Evolutionary conservation across 108 stramenopile species (phyloP).

Genomic region (Skeletonema menzelii): DNA sequence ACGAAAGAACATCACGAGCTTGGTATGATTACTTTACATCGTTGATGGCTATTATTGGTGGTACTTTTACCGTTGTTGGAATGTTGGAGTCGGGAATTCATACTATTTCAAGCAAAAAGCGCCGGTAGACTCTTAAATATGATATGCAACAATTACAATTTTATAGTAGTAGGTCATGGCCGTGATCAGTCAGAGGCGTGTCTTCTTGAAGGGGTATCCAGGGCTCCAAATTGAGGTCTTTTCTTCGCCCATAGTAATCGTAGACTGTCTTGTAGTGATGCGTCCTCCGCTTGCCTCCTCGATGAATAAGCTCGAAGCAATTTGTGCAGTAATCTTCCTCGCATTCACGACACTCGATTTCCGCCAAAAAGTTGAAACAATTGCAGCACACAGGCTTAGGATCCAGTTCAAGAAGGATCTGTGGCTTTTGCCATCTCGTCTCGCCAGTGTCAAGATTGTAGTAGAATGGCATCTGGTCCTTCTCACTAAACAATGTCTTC

Average conservation of each 20-base stretch:
- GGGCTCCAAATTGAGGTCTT: constrained; percentile 21
- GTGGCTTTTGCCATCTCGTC: constrained; percentile 82
- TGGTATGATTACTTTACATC: constrained; percentile 98
- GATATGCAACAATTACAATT: not conserved
- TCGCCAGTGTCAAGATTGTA: constrained; percentile 83
- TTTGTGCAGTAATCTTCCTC: constrained; percentile 69
- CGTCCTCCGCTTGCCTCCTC: constrained; percentile 2
- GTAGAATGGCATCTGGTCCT: constrained; percentile 56
- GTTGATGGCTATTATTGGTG: constrained; percentile 95
- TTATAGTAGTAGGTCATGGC: too few relatives aligned
- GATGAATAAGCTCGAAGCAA: constrained; percentile 47
- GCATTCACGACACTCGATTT: constrained; percentile 67
- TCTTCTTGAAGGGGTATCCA: constrained; percentile 6
- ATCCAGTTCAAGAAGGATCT: constrained; percentile 75
- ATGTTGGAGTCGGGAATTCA: constrained; percentile 79
- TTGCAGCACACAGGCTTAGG: constrained; percentile 72
- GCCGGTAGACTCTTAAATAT: constrained; percentile 19
- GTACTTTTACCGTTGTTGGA: constrained; percentile 96
- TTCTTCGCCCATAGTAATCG: constrained; percentile 30
- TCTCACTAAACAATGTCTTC: constrained; percentile 65
- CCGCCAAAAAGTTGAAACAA: constrained; percentile 61
- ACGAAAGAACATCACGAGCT: constrained; percentile 42
- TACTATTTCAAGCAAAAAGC: constrained; percentile 40
- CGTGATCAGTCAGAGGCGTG: too few relatives aligned
- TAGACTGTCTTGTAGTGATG: constrained; percentile 29